These are phyloP conservation scores for Papiliotrema laurentii DNA, from an alignment of 1,284 basidiomycete species.

Conservation along the genomic window DNA sequence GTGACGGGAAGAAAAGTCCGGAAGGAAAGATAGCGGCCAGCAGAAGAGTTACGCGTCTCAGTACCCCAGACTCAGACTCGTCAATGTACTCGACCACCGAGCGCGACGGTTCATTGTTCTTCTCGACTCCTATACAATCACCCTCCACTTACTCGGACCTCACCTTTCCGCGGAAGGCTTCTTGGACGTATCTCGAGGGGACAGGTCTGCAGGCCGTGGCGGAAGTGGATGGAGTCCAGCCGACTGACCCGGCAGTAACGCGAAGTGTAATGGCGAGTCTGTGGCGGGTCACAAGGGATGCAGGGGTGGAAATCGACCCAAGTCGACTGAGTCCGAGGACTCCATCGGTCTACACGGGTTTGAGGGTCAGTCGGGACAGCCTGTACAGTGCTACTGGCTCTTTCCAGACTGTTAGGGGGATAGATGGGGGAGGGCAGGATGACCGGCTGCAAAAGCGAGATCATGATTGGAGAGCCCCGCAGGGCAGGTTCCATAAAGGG, in stretches of 20 bases:
- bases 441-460: no score
- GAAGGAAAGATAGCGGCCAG: no score
- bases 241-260: background rate
- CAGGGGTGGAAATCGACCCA: constrained; percentile 7
- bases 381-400: no score
- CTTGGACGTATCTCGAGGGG: background rate
- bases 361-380: background rate
- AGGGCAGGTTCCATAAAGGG: no score
- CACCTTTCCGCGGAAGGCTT: background rate
- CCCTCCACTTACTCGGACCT: background rate
- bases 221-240: background rate
- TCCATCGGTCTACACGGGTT: background rate
- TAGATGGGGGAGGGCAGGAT: no score
- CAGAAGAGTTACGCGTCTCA: no score
- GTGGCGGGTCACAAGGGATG: constrained; percentile 7
- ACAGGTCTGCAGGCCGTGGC: background rate
- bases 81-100: background rate
- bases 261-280: constrained; percentile 4
- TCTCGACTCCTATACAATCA: constrained; percentile 1
- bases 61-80: no score
- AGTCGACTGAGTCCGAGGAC: background rate
- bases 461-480: background rate
- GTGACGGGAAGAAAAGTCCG: no score
- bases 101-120: background rate
- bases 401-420: no score